Evolutionary conservation across 1,139 yeast genomes (phyloP), one percentile per base, ranked within the genome.

Genomic region (Yamadazyma atlantica): DNA sequence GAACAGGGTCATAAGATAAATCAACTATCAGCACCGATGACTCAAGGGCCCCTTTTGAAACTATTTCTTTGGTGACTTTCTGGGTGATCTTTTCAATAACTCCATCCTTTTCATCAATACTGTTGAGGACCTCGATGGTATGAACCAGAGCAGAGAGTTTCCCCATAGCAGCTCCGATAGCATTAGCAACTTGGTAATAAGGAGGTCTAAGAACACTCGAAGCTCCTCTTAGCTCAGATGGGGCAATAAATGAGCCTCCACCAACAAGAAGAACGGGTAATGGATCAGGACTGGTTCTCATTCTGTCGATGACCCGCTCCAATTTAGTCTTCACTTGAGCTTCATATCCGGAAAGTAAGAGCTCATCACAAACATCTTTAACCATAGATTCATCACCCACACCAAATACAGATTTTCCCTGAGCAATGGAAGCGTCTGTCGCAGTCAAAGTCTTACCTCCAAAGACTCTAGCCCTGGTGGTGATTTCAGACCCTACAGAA

Each of bases 151-250:
- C 57, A 21, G 70, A 60, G 13, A 69, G 51, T 39, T 66, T 66
- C 4, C 71, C 71, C 42, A 69, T 51, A 6, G 74, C 74, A n/a
- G 75, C 74, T 34, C 75, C 75, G 34, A 69, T 66, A 9, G 75
- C 75, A 51, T 69, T 69, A 6, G 73, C 74, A 17, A 68, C 69
- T 32, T 62, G 64, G 43, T 49, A 65, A 43, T 43, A 67, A 23
- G 64, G 61, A 1, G 74, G 73, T 24, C 41, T 31, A 19, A 62
- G 42, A 3, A 69, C 71, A 32, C 58, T 53, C 6, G 67, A 59
- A 4, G 71, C 72, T n/a, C 73, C 74, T 16, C 52, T 54, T 16
- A 69, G 46, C 13, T 48, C 45, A 11, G 45, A 35, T 9, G 73
- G 73, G 1, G 66, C 54, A 33, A 69, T 63, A 36, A 68, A 60